Base-by-base conservation (phyloP, 2,329 filamentous ascomycete species). In the Fusarium nurragi region DNA sequence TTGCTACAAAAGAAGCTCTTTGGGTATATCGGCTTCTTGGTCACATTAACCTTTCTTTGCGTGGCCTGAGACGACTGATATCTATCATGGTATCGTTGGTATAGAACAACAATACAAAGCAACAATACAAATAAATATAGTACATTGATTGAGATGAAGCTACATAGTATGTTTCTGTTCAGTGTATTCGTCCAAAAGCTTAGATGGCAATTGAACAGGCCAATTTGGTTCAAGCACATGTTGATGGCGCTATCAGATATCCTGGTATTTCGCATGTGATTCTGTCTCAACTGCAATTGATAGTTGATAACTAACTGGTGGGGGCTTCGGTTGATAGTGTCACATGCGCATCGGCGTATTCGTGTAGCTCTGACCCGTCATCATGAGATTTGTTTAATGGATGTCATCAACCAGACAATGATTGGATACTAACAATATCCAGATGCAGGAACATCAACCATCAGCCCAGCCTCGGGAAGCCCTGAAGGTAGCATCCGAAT, bases 311-410 rank as follows among this genome's bases (percentile, higher is more conserved):
- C 5, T 28, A 22, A 46, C 5, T 32, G 26, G 41, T 53, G 54
- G 57, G 28, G 50, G 26, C 37, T n/a, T n/a, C 12, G 37, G 7
- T 51, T 59, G 25, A 39, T 54, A 46, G 55, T 41, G 59, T 58
- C 58, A 62, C 45, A 59, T 63, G 64, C 49, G 64, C 49, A 44
- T 28, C 36, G 38, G 63, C 63, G 63, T 66, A 66, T 66, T 66
- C 63, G 58, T 59, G 58, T 65, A 57, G 57, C n/a, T 6, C n/a
- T 37, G 46, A 53, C 23, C 56, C 54, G 22, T 50, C 16, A 54
- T 51, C 48, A 67, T 45, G 38, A 56, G 28, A 59, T 44, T 47
- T 43, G 41, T 28, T 32, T 32, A 21, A 52, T 36, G 23, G 34
- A 55, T 59, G 64, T 67, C 54, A 67, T 60, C 59, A 56, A 38